Base-by-base conservation (phyloP, 352 stramenopile genomes). In the Halophytophthora batemanensis region DNA sequence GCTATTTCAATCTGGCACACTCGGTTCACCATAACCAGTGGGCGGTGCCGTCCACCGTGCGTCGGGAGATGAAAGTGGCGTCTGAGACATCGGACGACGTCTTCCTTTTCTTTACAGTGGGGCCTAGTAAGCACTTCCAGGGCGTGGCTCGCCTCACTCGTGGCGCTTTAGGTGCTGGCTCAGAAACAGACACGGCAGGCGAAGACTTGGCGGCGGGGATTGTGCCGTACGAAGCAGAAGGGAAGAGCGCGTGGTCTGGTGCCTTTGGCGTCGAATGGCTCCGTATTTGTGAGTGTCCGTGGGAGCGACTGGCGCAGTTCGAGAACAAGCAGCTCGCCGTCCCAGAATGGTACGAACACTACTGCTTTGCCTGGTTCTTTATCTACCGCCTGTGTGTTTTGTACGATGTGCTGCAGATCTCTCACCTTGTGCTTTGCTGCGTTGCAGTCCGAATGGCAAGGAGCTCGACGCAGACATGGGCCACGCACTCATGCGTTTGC, bases 201-300 rank as follows among this genome's bases (percentile, higher is more conserved):
- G 80, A 83, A 51, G 78, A 92, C 34, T 38, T 91, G 1, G 50
- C 76, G 1, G 31, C 55, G 0, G 58, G 22, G 1, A 69, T 73
- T 12, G 67, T 95, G 7, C 82, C 85, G 23, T 92, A 89, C 36
- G 60, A 87, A 31, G 62, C 53, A 39, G 68, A 86, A 7, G 66
- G 62, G 0, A 75, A 80, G 50, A 41, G 38, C 0, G 45, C 70
- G 38, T 95, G 85, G 85, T 51, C 63, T 2, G 78, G 78, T 1
- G 64, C 67, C 0, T 93, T 95, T 61, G 58, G 62, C 21, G 59
- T 95, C 42, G 81, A 94, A 31, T 95, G 85, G 85, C 65, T 95
- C 23, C 77, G 80, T n/a, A 90, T 90, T 15, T 93, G 82, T 38
- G 83, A 95, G 46, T 93, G 82, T 62, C 85, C 85, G 7, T 95